Evolutionary conservation across 2,329 filamentous ascomycete genomes (phyloP).

Genomic region (Aspergillus ibericus): DNA sequence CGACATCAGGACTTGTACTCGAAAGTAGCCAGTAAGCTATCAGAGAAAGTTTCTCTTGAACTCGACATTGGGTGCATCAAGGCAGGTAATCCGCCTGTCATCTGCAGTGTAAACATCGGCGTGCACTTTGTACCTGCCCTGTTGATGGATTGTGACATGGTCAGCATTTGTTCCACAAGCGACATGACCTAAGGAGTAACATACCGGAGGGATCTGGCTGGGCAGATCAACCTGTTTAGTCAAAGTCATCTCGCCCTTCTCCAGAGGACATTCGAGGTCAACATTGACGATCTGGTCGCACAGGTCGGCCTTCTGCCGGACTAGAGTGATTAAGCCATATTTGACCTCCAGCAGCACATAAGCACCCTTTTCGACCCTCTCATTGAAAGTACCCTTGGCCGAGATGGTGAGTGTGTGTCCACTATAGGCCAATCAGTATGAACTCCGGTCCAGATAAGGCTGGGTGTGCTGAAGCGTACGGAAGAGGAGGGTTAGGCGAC

Average conservation of each 20-base stretch:
- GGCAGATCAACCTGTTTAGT: constrained; percentile 84
- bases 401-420: constrained; percentile 75
- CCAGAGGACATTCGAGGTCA: constrained; percentile 82
- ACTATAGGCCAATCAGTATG: constrained; percentile 50
- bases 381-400: constrained; percentile 71
- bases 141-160: constrained; percentile 4
- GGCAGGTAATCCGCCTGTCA: constrained; percentile 76
- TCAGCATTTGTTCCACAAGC: background rate
- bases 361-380: constrained; percentile 74
- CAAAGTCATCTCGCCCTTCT: constrained; percentile 72
- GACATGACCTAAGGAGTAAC: constrained; percentile 37
- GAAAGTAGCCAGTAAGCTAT: background rate
- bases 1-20: background rate
- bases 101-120: constrained; percentile 81
- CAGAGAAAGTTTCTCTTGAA: constrained; percentile 25
- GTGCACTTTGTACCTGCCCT: constrained; percentile 87
- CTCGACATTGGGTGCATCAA: constrained; percentile 61
- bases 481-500: constrained; percentile 77
- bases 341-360: constrained; percentile 84
- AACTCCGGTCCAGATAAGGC: background rate
- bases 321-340: constrained; percentile 87
- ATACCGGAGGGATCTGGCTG: constrained; percentile 80
- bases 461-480: constrained; percentile 60
- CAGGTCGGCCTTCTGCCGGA: constrained; percentile 77
- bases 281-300: constrained; percentile 89